phyloP scores from a whole-genome alignment of 2,329 filamentous ascomycete genomes.

The Nannizziopsis arthrosporioides region DNA sequence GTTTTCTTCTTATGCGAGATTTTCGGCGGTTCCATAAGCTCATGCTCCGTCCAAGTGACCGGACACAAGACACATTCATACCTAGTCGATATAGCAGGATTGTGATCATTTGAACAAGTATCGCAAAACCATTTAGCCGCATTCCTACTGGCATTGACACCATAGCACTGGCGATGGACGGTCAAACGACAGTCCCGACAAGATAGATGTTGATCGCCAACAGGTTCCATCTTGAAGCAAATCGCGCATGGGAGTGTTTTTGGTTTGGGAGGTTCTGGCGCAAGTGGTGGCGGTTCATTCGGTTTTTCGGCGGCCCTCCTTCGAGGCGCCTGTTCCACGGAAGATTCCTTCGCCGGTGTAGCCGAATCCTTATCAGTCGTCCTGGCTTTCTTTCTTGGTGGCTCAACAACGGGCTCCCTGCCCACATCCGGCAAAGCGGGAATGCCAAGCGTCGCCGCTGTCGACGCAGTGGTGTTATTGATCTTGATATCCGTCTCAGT shows the following conservation, averaged over 20 bases:
- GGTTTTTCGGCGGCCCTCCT: constrained; percentile 48
- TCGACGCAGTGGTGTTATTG: constrained; percentile 32
- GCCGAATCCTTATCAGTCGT: constrained; percentile 40
- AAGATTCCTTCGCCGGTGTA: constrained; percentile 34
- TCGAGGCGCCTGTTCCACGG: constrained; percentile 43
- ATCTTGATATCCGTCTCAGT: constrained; percentile 37
- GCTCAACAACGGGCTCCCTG: constrained; percentile 32
- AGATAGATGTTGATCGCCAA: constrained; percentile 59
- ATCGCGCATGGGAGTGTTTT: constrained; percentile 73
- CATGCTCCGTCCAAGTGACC: constrained; percentile 65
- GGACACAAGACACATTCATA: constrained; percentile 93
- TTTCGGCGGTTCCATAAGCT: constrained; percentile 74
- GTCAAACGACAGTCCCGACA: constrained; percentile 84
- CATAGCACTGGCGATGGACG: constrained; percentile 86
- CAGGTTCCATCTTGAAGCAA: constrained; percentile 62
- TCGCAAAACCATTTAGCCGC: constrained; percentile 85
- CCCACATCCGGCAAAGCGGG: constrained; percentile 26
- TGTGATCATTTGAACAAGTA: constrained; percentile 89
- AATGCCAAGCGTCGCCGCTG: constrained; percentile 35
- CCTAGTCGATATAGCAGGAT: constrained; percentile 79
- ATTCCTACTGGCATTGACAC: constrained; percentile 58
- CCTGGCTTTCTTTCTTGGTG: constrained; percentile 51
- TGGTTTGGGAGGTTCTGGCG: constrained; percentile 68
- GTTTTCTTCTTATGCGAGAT: constrained; percentile 75
- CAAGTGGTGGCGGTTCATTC: constrained; percentile 46